These are phyloP conservation scores for Arabis hirsuta DNA, from an alignment of 345 rosid species.

Conservation along the genomic window DNA sequence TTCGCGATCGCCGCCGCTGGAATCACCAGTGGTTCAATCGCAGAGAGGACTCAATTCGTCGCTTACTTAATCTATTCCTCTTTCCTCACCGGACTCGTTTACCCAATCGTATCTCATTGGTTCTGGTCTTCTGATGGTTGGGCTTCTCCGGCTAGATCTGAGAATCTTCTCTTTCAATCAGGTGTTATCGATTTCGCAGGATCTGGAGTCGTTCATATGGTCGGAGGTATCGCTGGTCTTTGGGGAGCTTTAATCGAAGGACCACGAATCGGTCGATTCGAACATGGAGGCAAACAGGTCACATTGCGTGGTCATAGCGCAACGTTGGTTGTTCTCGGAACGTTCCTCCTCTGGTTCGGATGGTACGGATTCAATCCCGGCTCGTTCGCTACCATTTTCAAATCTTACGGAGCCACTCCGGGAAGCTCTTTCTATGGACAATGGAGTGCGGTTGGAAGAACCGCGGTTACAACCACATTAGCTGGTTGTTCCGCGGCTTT, in stretches of 20 bases:
- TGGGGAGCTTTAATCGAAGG: slow-evolving; percentile 58
- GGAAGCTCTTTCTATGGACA: slow-evolving; percentile 46
- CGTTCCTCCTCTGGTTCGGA: slow-evolving; percentile 52
- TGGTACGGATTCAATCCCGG: slow-evolving; percentile 59
- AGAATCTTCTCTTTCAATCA: slow-evolving; percentile 38
- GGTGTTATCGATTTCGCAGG: slow-evolving; percentile 54
- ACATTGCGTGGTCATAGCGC: slow-evolving; percentile 50
- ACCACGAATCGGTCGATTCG: slow-evolving; percentile 49
- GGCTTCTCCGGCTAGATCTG: slow-evolving; percentile 55
- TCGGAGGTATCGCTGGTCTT: slow-evolving; percentile 52
- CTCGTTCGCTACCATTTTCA: slow-evolving; percentile 46
- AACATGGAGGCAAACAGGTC: slow-evolving; percentile 24
- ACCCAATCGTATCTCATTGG: slow-evolving; percentile 70
- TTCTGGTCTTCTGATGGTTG: slow-evolving; percentile 70
- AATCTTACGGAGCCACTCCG: slow-evolving; percentile 28
- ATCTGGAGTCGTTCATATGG: slow-evolving; percentile 57
- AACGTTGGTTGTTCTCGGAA: slow-evolving; percentile 52
- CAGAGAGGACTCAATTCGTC: slow-evolving; percentile 72
- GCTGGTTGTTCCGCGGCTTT: slow-evolving; percentile 53
- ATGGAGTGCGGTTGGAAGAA: slow-evolving; percentile 55
- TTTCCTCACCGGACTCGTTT: slow-evolving; percentile 66
- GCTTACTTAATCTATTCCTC: slow-evolving; percentile 69
- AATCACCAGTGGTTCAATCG: slow-evolving; percentile 76
- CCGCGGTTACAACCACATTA: slow-evolving; percentile 53
- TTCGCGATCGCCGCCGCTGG: slow-evolving; percentile 59